phyloP scores from a whole-genome alignment of 139 green algal genomes.

The Chlamydomonas schloesseri region DNA sequence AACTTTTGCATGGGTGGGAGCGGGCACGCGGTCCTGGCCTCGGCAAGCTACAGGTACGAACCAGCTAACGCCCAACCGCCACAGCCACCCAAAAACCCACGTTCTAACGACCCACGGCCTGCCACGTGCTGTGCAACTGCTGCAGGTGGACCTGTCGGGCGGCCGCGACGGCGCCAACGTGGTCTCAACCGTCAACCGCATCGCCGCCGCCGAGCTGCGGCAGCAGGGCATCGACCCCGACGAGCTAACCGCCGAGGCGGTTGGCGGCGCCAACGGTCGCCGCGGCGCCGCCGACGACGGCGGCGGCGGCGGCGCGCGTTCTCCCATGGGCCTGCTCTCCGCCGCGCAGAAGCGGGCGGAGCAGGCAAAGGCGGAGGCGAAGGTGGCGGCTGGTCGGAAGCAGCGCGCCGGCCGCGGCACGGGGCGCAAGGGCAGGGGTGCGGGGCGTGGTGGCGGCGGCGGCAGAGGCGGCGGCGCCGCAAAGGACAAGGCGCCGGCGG shows the following conservation, averaged over 20 bases:
- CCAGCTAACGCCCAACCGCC: too few relatives aligned
- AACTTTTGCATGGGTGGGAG: too few relatives aligned
- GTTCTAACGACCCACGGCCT: too few relatives aligned
- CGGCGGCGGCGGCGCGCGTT: neutral
- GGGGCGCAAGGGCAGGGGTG: neutral
- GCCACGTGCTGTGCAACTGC: too few relatives aligned
- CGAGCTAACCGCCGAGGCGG: too few relatives aligned
- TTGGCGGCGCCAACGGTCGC: too few relatives aligned
- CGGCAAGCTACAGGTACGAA: too few relatives aligned
- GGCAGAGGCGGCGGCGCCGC: neutral
- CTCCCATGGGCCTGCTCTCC: neutral
- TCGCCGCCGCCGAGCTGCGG: too few relatives aligned
- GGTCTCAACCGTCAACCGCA: neutral
- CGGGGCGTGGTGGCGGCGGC: neutral
- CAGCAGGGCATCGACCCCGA: neutral
- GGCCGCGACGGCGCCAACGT: neutral
- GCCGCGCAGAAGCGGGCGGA: neutral
- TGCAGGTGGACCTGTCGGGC: slow-evolving; percentile 1
- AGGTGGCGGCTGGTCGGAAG: neutral
- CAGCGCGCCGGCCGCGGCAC: neutral
- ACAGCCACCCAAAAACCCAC: too few relatives aligned
- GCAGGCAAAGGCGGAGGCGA: neutral
- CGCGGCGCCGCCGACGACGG: too few relatives aligned
- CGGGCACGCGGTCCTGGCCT: too few relatives aligned
- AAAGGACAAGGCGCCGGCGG: too few relatives aligned